These are phyloP conservation scores for Talaromyces funiculosus DNA, from an alignment of 2,329 filamentous ascomycete species.

Conservation along the genomic window DNA sequence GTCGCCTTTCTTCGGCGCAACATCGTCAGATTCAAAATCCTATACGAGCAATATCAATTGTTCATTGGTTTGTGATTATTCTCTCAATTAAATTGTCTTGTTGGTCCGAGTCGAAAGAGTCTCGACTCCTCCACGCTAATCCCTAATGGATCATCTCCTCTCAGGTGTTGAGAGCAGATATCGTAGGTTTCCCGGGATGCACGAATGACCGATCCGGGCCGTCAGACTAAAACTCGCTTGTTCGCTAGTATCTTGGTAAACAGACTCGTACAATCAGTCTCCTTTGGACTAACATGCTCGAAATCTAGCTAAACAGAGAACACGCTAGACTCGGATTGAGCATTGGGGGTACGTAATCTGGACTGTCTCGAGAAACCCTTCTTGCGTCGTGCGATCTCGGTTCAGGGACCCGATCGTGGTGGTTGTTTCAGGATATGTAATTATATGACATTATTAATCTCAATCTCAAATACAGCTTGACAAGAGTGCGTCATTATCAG, in stretches of 20 bases:
- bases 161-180: not conserved
- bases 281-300: not conserved
- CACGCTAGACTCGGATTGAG: not conserved
- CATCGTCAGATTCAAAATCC: not conserved
- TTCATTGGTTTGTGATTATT: not conserved
- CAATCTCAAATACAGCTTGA: not conserved
- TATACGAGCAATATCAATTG: not conserved
- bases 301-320: not conserved
- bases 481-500: not conserved
- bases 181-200: slow-evolving; percentile 4
- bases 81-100: not conserved
- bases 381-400: not conserved
- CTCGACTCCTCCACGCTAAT: not conserved
- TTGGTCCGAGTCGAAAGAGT: not conserved
- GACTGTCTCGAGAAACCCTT: not conserved
- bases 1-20: not conserved
- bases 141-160: not conserved
- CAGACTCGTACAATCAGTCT: not conserved
- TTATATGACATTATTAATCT: not conserved
- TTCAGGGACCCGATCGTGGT: slow-evolving; percentile 5
- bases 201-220: slow-evolving; percentile 7
- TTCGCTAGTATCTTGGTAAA: not conserved
- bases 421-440: not conserved
- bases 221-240: not conserved
- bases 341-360: not conserved